phyloP scores from a whole-genome alignment of 2,329 filamentous ascomycete species.

The Pseudogymnoascus sp. region DNA sequence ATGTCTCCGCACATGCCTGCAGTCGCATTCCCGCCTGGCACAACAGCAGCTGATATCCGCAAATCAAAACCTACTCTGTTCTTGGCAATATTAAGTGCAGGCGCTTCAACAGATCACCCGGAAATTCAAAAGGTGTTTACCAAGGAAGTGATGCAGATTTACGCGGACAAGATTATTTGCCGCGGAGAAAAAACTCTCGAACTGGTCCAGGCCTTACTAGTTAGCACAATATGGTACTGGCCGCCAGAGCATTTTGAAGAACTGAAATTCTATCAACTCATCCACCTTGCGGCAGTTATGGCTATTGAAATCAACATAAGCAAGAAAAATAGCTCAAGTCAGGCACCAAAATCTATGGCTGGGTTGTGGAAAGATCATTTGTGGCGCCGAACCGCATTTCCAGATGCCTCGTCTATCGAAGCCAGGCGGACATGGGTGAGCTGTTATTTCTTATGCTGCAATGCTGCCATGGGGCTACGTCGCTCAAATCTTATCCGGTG shows the following conservation, averaged over 20 bases:
- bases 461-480: slow-evolving; percentile 37
- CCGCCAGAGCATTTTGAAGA: slow-evolving; percentile 40
- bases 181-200: slow-evolving; percentile 44
- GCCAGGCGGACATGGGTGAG: slow-evolving; percentile 30
- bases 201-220: slow-evolving; percentile 41
- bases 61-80: slow-evolving; percentile 58
- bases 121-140: slow-evolving; percentile 37
- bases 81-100: slow-evolving; percentile 57
- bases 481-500: slow-evolving; percentile 39
- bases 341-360: slow-evolving; percentile 27
- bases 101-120: slow-evolving; percentile 47
- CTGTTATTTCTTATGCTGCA: slow-evolving; percentile 32
- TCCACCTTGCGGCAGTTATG: slow-evolving; percentile 45
- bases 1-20: slow-evolving; percentile 57
- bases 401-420: slow-evolving; percentile 28
- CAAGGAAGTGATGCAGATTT: slow-evolving; percentile 40
- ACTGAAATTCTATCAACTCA: slow-evolving; percentile 44
- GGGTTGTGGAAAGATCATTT: slow-evolving; percentile 33
- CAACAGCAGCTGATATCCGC: slow-evolving; percentile 48
- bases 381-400: slow-evolving; percentile 35
- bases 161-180: slow-evolving; percentile 40
- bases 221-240: slow-evolving; percentile 43
- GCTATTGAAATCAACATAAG: slow-evolving; percentile 33
- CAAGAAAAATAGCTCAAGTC: slow-evolving; percentile 24
- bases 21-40: slow-evolving; percentile 50